Conservation (phyloP, 139 green algal species). For the Raphidocelis subcapitata region DNA sequence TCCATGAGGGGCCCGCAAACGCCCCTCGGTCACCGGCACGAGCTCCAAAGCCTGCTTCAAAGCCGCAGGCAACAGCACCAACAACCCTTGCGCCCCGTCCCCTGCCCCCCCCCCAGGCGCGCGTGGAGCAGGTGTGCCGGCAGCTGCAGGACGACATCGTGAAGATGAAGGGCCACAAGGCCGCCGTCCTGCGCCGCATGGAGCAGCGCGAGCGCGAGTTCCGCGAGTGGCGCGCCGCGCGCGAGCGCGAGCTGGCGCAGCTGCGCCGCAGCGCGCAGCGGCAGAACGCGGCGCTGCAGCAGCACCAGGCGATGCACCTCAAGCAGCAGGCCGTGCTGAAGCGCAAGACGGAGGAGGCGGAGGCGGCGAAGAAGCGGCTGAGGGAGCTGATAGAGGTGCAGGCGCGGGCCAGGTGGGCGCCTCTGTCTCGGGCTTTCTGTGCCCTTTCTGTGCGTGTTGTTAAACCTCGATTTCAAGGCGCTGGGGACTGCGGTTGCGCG, state of each 20-base stretch:
- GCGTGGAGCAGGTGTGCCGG: constrained; percentile 32
- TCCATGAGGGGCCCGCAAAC: no score
- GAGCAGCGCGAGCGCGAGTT: constrained; percentile 40
- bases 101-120: constrained; percentile 15
- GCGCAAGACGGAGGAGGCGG: constrained; percentile 91
- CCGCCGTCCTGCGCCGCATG: constrained; percentile 32
- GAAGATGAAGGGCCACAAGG: constrained; percentile 81
- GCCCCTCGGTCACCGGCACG: no score
- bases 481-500: not conserved
- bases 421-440: not conserved
- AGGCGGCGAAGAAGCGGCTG: constrained; percentile 66
- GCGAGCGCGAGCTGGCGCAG: constrained; percentile 46
- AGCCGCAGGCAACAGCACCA: no score
- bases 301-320: constrained; percentile 59
- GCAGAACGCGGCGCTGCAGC: constrained; percentile 53
- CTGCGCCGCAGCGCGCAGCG: constrained; percentile 33
- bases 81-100: no score
- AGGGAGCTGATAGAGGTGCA: constrained; percentile 48
- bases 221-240: constrained; percentile 19
- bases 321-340: constrained; percentile 89
- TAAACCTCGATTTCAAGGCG: not conserved
- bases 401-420: not conserved
- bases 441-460: not conserved
- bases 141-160: constrained; percentile 77
- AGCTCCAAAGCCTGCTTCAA: no score